A percentile compares a stretch with the other conserved stretches of the same genome.
phyloP scores from a whole-genome alignment of 176 grass and related monocot species.

The Rhynchospora pubera region DNA sequence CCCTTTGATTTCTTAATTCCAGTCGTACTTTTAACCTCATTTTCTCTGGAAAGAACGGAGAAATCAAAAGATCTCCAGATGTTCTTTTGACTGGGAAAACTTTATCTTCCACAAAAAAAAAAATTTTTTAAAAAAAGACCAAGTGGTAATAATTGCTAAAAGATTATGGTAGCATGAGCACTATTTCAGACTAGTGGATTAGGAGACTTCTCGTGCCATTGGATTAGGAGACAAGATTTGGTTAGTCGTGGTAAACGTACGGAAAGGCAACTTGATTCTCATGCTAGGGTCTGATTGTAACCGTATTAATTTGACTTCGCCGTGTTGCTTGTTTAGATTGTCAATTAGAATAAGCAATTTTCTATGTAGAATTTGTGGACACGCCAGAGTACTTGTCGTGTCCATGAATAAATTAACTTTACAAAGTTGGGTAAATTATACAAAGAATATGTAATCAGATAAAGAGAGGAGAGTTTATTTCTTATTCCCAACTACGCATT shows the following conservation, averaged over 20 bases:
- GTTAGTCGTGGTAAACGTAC: too few species aligned
- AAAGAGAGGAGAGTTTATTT: background rate
- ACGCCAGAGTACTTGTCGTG: background rate
- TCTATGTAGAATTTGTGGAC: background rate
- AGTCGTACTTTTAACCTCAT: background rate
- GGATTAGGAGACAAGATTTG: too few species aligned
- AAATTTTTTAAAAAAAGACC: background rate
- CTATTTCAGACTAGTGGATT: background rate
- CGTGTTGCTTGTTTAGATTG: slow-evolving; percentile 4
- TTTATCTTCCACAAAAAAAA: background rate
- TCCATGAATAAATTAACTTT: background rate
- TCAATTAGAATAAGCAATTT: background rate
- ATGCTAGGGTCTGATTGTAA: background rate
- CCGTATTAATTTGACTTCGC: background rate
- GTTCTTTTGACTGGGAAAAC: background rate
- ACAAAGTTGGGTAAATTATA: background rate
- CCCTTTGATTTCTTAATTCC: background rate
- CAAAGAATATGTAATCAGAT: background rate
- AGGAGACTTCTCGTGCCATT: too few species aligned
- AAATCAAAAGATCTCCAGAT: background rate
- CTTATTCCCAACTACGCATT: background rate
- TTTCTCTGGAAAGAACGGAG: background rate
- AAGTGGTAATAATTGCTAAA: background rate
- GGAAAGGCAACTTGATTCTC: too few species aligned
- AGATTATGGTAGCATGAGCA: background rate